These are phyloP conservation scores for Raphanus hybrid DNA, from an alignment of 441 rosid species.

Conservation along the genomic window DNA sequence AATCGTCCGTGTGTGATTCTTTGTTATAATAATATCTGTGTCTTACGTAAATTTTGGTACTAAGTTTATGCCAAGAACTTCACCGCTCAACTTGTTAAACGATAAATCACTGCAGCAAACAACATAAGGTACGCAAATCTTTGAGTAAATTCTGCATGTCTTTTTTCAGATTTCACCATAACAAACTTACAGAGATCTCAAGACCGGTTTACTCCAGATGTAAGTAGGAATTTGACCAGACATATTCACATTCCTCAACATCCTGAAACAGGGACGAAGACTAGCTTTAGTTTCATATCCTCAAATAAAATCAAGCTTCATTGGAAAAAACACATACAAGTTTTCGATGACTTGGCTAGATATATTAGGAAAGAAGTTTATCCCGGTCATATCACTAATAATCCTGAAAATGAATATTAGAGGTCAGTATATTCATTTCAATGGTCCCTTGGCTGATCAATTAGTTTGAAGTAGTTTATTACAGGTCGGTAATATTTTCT, in stretches of 20 bases:
- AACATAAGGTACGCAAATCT: neutral
- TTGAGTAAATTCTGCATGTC: neutral
- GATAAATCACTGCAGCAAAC: slow-evolving; percentile 35
- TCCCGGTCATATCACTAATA: slow-evolving; percentile 35
- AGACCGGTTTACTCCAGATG: slow-evolving; percentile 14
- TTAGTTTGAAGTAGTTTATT: neutral
- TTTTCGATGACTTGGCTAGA: slow-evolving; percentile 9
- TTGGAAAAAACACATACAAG: slow-evolving; percentile 12
- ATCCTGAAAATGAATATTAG: slow-evolving; percentile 18
- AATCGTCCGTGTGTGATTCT: neutral
- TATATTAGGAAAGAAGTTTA: slow-evolving; percentile 27
- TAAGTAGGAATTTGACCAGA: slow-evolving; percentile 37
- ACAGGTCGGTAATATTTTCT: slow-evolving; percentile 27
- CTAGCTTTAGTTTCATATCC: neutral
- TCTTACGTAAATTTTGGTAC: slow-evolving; percentile 13
- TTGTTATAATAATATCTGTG: neutral
- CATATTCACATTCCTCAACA: slow-evolving; percentile 35
- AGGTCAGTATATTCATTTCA: neutral
- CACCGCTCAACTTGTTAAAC: slow-evolving; percentile 33
- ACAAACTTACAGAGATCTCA: slow-evolving; percentile 29
- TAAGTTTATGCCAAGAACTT: neutral
- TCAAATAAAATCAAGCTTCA: neutral
- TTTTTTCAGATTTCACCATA: neutral
- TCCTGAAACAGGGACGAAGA: neutral
- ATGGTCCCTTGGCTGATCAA: neutral